A percentile compares a stretch with the other conserved stretches of the same genome.
These are phyloP conservation scores for Ichthyophthirius multifiliis DNA, from an alignment of 169 alveolate species.

Conservation along the genomic window DNA sequence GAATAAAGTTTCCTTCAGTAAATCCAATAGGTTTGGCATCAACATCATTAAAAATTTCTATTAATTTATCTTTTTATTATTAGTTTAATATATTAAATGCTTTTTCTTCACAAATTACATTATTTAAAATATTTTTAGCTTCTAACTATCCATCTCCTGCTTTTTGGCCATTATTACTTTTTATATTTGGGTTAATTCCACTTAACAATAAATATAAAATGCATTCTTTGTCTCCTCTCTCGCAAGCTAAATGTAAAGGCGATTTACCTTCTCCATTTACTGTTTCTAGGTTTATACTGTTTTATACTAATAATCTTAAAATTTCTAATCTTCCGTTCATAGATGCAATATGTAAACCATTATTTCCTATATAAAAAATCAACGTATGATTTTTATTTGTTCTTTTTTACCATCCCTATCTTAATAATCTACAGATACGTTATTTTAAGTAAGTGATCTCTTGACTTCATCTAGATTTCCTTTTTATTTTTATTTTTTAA, in stretches of 20 bases:
- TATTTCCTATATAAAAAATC: slow-evolving; percentile 18
- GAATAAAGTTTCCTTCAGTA: no score
- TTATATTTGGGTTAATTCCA: slow-evolving; percentile 34
- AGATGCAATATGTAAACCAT: slow-evolving; percentile 45
- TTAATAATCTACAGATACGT: slow-evolving; percentile 11
- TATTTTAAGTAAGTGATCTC: background rate
- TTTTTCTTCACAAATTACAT: slow-evolving; percentile 18
- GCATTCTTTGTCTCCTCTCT: slow-evolving; percentile 43
- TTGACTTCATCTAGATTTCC: slow-evolving; percentile 9
- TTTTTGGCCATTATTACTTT: slow-evolving; percentile 42
- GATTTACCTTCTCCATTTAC: slow-evolving; percentile 39
- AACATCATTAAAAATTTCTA: slow-evolving; percentile 28
- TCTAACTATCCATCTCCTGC: slow-evolving; percentile 52
- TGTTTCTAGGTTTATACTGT: slow-evolving; percentile 29
- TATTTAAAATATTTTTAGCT: slow-evolving; percentile 14
- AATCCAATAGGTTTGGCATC: no score
- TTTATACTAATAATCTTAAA: slow-evolving; percentile 36
- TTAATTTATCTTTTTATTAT: slow-evolving; percentile 6
- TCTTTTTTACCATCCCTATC: slow-evolving; percentile 26
- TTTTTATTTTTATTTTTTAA: background rate
- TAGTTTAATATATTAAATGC: slow-evolving; percentile 26
- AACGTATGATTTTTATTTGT: background rate
- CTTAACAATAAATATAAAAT: slow-evolving; percentile 36
- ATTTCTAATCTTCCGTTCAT: slow-evolving; percentile 31
- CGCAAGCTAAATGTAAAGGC: slow-evolving; percentile 53